phyloP scores from a whole-genome alignment of 2,329 filamentous ascomycete species.

The Aspergillus brasiliensis region DNA sequence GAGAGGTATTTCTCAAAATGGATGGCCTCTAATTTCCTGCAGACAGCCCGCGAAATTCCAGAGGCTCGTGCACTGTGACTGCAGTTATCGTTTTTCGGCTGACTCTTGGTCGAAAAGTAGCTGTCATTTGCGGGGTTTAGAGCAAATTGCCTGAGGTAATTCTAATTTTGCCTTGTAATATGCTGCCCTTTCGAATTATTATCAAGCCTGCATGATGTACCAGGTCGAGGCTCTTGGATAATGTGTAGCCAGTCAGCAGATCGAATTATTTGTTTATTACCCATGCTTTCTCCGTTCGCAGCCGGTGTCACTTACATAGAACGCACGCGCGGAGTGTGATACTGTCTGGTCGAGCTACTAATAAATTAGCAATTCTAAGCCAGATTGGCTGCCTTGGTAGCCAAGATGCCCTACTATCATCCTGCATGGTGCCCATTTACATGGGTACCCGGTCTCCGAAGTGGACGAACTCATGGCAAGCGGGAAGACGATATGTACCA shows the following conservation, averaged over 20 bases:
- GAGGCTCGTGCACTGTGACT: neutral
- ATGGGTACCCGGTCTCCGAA: too few relatives aligned
- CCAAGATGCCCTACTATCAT: neutral
- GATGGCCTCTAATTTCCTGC: neutral
- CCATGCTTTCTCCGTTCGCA: neutral
- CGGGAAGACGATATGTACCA: too few relatives aligned
- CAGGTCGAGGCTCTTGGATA: neutral
- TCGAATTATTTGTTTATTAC: neutral
- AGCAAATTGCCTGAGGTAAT: neutral
- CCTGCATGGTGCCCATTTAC: neutral
- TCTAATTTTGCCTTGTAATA: neutral
- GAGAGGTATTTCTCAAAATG: neutral
- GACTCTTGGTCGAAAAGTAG: neutral
- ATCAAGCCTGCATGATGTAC: neutral
- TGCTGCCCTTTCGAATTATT: neutral
- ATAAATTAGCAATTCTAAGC: neutral
- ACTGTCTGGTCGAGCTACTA: neutral
- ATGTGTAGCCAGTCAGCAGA: neutral
- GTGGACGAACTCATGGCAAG: neutral
- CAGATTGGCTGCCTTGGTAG: neutral
- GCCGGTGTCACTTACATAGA: too few relatives aligned
- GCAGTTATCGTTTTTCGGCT: neutral
- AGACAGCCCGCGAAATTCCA: neutral
- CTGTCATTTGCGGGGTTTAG: neutral
- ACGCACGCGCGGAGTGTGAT: neutral